These are phyloP conservation scores for Exophiala viscosa DNA, from an alignment of 2,329 filamentous ascomycete genomes.

Conservation along the genomic window DNA sequence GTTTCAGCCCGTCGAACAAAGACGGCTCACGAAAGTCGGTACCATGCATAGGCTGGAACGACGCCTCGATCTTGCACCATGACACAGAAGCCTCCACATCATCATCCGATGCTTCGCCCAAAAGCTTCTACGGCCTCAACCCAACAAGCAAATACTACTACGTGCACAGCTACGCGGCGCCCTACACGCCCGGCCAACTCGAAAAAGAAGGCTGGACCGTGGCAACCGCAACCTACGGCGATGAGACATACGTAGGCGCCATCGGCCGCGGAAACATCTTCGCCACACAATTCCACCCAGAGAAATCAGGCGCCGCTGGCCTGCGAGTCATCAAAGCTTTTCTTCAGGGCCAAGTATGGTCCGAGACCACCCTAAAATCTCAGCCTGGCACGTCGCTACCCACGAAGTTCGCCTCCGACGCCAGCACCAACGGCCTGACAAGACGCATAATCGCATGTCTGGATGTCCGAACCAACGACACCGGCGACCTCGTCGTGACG, in stretches of 20 bases:
- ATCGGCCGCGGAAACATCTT: slow-evolving; percentile 81
- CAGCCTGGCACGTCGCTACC: background rate
- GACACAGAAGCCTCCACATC: slow-evolving; percentile 1
- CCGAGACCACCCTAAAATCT: slow-evolving; percentile 28
- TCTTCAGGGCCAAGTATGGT: slow-evolving; percentile 64
- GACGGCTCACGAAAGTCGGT: slow-evolving; percentile 54
- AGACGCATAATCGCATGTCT: slow-evolving; percentile 91
- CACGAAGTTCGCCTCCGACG: background rate
- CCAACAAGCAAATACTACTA: slow-evolving; percentile 96
- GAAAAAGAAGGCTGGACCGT: slow-evolving; percentile 84
- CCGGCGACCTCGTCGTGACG: slow-evolving; percentile 91
- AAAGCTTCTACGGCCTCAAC: slow-evolving; percentile 71
- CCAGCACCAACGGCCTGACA: slow-evolving; percentile 67
- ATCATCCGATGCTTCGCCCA: slow-evolving; percentile 27
- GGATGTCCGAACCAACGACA: slow-evolving; percentile 90
- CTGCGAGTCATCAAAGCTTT: slow-evolving; percentile 81
- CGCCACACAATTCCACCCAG: slow-evolving; percentile 94
- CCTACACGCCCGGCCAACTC: slow-evolving; percentile 68
- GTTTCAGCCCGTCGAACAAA: slow-evolving; percentile 58
- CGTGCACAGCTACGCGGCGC: slow-evolving; percentile 88
- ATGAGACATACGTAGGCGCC: slow-evolving; percentile 87
- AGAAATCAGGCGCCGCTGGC: slow-evolving; percentile 91
- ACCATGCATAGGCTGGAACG: slow-evolving; percentile 99
- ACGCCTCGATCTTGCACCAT: slow-evolving; percentile 61
- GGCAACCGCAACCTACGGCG: slow-evolving; percentile 83